Evolutionary conservation across 169 alveolate genomes (phyloP).

Genomic region (Theileria sp.): DNA sequence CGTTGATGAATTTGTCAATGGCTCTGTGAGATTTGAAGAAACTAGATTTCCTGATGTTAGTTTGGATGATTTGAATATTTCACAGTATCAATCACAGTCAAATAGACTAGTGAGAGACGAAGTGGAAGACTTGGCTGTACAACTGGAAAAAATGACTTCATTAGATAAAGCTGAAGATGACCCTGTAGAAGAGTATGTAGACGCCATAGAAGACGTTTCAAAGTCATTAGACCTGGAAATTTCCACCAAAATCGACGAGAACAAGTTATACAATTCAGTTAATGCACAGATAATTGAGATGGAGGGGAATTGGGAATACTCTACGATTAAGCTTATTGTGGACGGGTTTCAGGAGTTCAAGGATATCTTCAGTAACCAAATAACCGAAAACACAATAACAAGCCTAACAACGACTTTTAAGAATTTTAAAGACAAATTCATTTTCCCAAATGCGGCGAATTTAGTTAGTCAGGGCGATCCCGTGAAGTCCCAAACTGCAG

Average conservation of each 20-base stretch:
- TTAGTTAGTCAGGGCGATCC: not conserved
- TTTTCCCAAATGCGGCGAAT: not conserved
- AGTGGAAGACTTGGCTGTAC: not conserved
- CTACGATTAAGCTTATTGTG: slow-evolving; percentile 39
- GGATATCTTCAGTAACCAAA: slow-evolving; percentile 5
- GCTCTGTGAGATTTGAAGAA: too few species aligned
- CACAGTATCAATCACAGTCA: not conserved
- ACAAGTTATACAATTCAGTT: not conserved
- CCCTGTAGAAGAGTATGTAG: slow-evolving; percentile 38
- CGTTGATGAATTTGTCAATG: not conserved
- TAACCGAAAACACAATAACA: not conserved
- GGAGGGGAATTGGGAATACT: slow-evolving; percentile 66
- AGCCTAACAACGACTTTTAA: not conserved
- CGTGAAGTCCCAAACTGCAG: not conserved
- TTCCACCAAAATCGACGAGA: not conserved
- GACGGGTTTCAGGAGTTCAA: slow-evolving; percentile 63
- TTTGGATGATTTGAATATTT: not conserved
- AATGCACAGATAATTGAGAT: slow-evolving; percentile 43
- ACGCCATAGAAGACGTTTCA: slow-evolving; percentile 57
- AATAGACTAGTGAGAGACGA: not conserved
- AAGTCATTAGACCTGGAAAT: slow-evolving; percentile 55
- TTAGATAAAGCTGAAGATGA: slow-evolving; percentile 20
- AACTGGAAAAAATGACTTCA: not conserved
- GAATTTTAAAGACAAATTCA: not conserved
- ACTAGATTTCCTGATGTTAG: too few species aligned